Evolutionary conservation across 768 basidiomycete species (phyloP).

Genomic region (Daedalea quercina): DNA sequence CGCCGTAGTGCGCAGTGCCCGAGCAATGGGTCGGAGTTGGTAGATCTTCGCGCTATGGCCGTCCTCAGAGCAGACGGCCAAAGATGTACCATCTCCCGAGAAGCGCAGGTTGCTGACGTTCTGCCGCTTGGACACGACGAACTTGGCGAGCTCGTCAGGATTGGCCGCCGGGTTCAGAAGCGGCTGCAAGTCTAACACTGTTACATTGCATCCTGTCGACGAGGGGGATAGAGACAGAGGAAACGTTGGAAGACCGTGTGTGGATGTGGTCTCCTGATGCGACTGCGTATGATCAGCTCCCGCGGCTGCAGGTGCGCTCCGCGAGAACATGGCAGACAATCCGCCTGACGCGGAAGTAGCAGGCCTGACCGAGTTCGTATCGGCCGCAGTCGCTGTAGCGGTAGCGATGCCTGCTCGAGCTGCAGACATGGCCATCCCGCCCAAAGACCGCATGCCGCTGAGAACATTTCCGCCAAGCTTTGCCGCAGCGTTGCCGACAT

Average conservation of each 20-base stretch:
- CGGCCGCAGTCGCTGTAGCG: slow-evolving; percentile 9
- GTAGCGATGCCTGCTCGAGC: slow-evolving; percentile 24
- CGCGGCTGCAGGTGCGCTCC: slow-evolving; percentile 47
- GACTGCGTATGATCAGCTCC: not conserved
- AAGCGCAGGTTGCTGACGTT: slow-evolving; percentile 43
- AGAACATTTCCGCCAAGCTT: slow-evolving; percentile 57
- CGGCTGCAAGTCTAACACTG: slow-evolving; percentile 47
- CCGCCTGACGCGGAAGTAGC: not conserved
- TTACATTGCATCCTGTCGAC: slow-evolving; percentile 34
- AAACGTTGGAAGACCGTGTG: not conserved
- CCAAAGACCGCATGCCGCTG: slow-evolving; percentile 56
- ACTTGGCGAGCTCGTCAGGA: slow-evolving; percentile 37
- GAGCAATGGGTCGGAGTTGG: slow-evolving; percentile 27
- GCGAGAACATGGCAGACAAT: slow-evolving; percentile 33
- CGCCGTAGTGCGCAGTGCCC: slow-evolving; percentile 10
- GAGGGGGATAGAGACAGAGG: not conserved
- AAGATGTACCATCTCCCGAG: slow-evolving; percentile 44
- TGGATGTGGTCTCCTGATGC: not conserved
- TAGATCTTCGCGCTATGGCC: slow-evolving; percentile 50
- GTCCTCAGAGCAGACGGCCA: slow-evolving; percentile 46
- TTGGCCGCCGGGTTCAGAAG: slow-evolving; percentile 18
- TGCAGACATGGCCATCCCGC: slow-evolving; percentile 53
- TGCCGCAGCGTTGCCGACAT: slow-evolving; percentile 47
- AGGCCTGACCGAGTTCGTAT: slow-evolving; percentile 3
- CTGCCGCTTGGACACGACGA: slow-evolving; percentile 41